Conservation (phyloP, 257 asterid genomes). For the Solanum verrucosum region DNA sequence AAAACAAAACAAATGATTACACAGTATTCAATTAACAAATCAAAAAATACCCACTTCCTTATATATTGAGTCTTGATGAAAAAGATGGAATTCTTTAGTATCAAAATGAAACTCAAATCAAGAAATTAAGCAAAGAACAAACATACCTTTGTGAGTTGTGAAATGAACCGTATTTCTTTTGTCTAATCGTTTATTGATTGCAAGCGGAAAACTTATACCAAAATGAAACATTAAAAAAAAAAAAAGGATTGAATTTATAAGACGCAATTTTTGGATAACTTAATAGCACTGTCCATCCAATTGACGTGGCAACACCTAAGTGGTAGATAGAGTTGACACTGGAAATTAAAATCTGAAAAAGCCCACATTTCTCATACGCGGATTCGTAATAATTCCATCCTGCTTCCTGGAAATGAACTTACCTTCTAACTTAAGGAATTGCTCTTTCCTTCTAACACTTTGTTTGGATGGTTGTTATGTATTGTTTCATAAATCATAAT, state of each 20-base stretch:
- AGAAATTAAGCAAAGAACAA: not conserved
- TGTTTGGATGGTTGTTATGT: no score
- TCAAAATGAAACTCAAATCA: not conserved
- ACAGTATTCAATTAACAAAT: not conserved
- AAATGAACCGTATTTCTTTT: not conserved
- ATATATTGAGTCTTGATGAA: not conserved
- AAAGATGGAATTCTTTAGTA: not conserved
- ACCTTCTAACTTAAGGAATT: not conserved
- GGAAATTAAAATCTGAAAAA: not conserved
- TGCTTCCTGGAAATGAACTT: not conserved
- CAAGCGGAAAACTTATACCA: not conserved
- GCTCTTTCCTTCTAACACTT: not conserved
- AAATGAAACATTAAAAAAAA: not conserved
- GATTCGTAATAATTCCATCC: not conserved
- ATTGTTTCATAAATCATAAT: no score
- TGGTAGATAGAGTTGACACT: not conserved
- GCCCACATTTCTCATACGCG: not conserved
- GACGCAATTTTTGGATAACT: not conserved
- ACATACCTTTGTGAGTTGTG: not conserved
- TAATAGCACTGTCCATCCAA: not conserved
- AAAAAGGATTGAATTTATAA: not conserved
- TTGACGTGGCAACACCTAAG: not conserved
- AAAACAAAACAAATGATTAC: not conserved
- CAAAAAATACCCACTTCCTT: not conserved
- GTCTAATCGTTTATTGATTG: not conserved